Evolutionary conservation across 371 early-diverging fungal species (phyloP), one percentile per base, ranked within the genome.

Genomic region (Synchytrium microbalum): DNA sequence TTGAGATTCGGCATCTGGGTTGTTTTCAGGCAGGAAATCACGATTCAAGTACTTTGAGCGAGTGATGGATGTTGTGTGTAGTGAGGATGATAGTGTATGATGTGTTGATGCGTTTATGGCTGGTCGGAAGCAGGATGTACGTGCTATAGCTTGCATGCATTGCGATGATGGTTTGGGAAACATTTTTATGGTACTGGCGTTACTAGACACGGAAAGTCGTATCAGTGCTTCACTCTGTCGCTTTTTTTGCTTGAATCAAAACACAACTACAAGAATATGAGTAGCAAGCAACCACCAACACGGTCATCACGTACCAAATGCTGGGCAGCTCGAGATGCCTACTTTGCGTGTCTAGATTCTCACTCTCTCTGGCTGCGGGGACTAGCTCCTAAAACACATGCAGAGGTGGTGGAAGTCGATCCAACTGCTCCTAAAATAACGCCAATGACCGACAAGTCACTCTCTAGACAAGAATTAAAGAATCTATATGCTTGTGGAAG

Each of bases 301-400:
- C 61, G 65, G 16, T 46, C 46, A 1, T 64, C 59, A 19, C 70
- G 78, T 3, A 27, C 38, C 8, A 58, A 54, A 26, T 78, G 78
- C 69, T 78, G 78, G 78, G 59, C 59, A 3, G 74, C 74, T 2
- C 69, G 78, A 23, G 78, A 78, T 61, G 70, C 64, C 58, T 78
- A 78, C 67, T 78, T 75, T 58, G 33, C 61, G 3, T 78, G 78
- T 61, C 68, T 78, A 27, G 71, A 75, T 59, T 10, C 26, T 26
- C 10, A 73, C 63, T 46, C 60, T 2, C 68, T 78, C 31, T 78
- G 75, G 75, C 69, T 78, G 31, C 55, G 75, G 46, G 78, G 78
- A 16, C 64, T 75, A 19, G 54, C 32, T 1, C 71, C 72, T 16
- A 29, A 30, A 27, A 56, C 58, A 19, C 65, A 73, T 66, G 69